Conservation (phyloP, 1,284 basidiomycete genomes). For the Ceratobasidium sp. region DNA sequence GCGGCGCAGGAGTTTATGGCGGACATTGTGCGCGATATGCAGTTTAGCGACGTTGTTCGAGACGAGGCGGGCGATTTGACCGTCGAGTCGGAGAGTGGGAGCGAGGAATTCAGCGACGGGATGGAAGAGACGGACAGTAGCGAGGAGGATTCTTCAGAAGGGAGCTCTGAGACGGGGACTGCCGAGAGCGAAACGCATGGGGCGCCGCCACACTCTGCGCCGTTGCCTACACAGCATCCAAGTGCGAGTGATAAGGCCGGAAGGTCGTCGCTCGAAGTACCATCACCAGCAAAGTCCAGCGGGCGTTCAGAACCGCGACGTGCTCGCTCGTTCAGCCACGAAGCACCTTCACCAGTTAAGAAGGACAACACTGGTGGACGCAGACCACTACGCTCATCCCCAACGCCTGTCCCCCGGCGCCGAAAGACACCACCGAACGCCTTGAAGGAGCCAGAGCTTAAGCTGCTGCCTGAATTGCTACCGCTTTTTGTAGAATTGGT, state of each 20-base stretch:
- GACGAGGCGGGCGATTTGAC: conserved; percentile 83
- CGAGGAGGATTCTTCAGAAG: conserved; percentile 52
- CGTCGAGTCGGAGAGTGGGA: conserved; percentile 63
- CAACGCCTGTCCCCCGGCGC: conserved; percentile 29
- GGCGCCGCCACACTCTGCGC: conserved; percentile 54
- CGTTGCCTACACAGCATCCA: conserved; percentile 54
- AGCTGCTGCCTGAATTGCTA: conserved; percentile 77
- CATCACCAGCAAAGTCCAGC: conserved; percentile 38
- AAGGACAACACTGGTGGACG: conserved; percentile 21
- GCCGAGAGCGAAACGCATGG: conserved; percentile 45
- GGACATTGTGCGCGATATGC: conserved; percentile 79
- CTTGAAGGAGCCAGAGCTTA: conserved; percentile 79
- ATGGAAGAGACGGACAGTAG: conserved; percentile 51
- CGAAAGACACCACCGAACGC: conserved; percentile 59
- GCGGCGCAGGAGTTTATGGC: conserved; percentile 78
- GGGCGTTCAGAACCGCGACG: conserved; percentile 35
- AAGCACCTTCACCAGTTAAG: conserved; percentile 20
- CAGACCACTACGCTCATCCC: conserved; percentile 30
- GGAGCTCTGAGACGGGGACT: conserved; percentile 51
- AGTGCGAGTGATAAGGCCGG: conserved; percentile 54
- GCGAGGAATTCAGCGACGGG: conserved; percentile 68
- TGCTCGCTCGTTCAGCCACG: conserved; percentile 43
- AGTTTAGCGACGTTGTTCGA: conserved; percentile 78
- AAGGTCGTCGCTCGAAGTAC: conserved; percentile 43
- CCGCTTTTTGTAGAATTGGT: conserved; percentile 93